A percentile compares a stretch with the other conserved stretches of the same genome.
These are phyloP conservation scores for Zymoseptoria tritici DNA, from an alignment of 2,329 filamentous ascomycete species.

Conservation along the genomic window DNA sequence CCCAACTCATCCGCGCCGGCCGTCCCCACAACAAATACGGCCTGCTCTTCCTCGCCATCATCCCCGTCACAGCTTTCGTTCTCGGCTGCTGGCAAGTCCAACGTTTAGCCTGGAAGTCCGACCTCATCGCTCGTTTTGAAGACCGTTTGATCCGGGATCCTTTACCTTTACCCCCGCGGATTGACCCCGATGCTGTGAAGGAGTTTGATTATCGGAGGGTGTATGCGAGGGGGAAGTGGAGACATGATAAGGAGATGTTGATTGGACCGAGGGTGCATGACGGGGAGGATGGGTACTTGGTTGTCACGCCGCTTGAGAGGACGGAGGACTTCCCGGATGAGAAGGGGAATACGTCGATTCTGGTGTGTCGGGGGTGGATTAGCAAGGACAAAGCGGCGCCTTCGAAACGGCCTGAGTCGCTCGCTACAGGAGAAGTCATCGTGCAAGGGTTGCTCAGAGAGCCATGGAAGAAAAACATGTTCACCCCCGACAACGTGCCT, in stretches of 20 bases:
- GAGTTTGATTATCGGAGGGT: slow-evolving; percentile 93
- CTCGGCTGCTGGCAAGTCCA: slow-evolving; percentile 95
- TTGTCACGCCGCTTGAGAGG: slow-evolving; percentile 83
- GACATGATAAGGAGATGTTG: slow-evolving; percentile 94
- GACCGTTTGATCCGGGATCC: slow-evolving; percentile 82
- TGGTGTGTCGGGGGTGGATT: slow-evolving; percentile 92
- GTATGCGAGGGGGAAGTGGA: slow-evolving; percentile 61
- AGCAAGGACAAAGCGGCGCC: slow-evolving; percentile 64
- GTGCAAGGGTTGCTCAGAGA: slow-evolving; percentile 80
- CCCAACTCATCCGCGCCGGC: slow-evolving; percentile 68
- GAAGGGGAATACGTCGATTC: slow-evolving; percentile 54
- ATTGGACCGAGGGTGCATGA: slow-evolving; percentile 85
- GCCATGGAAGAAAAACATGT: slow-evolving; percentile 96
- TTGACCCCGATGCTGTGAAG: slow-evolving; percentile 72
- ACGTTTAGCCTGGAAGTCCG: slow-evolving; percentile 86
- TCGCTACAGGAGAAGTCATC: slow-evolving; percentile 64
- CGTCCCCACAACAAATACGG: slow-evolving; percentile 56
- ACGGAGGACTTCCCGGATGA: slow-evolving; percentile 36
- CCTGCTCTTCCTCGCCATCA: slow-evolving; percentile 47
- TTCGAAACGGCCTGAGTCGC: slow-evolving; percentile 51
- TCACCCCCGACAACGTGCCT: slow-evolving; percentile 84
- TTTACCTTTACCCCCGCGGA: slow-evolving; percentile 71
- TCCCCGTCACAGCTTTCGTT: slow-evolving; percentile 82
- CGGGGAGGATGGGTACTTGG: slow-evolving; percentile 82
- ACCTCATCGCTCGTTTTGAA: slow-evolving; percentile 83